Evolutionary conservation across 2,329 filamentous ascomycete genomes (phyloP).

Genomic region (Mariannaea elegans): DNA sequence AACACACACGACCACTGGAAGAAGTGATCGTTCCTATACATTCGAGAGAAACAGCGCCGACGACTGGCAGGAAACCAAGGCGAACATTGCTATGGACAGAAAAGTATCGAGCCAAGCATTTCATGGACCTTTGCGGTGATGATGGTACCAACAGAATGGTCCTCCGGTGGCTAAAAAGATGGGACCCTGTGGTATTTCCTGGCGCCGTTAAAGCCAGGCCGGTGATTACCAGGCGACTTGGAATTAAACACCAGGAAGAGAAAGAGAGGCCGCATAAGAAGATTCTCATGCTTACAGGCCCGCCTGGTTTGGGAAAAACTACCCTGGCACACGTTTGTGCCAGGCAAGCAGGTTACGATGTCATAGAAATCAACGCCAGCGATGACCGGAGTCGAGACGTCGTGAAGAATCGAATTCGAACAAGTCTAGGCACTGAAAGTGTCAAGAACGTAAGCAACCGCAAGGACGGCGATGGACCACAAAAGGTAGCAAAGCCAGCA

Average conservation of each 20-base stretch:
- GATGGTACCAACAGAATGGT: conserved; percentile 92
- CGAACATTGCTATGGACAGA: conserved; percentile 87
- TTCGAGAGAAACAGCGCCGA: conserved; percentile 52
- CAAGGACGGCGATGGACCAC: conserved; percentile 62
- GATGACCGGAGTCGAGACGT: conserved; percentile 92
- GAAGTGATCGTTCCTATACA: conserved; percentile 48
- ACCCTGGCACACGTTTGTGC: conserved; percentile 97
- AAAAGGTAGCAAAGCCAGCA: conserved; percentile 83
- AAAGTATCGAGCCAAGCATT: conserved; percentile 92
- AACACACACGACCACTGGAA: conserved; percentile 33
- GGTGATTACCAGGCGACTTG: conserved; percentile 53
- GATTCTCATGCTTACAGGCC: conserved; percentile 88
- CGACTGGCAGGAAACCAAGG: conserved; percentile 51
- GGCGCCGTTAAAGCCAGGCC: conserved; percentile 70
- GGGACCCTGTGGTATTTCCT: conserved; percentile 94
- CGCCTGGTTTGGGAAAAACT: conserved; percentile 94
- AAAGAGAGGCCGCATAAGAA: conserved; percentile 85
- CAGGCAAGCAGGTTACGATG: conserved; percentile 92
- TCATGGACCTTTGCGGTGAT: conserved; percentile 93
- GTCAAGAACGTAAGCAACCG: conserved; percentile 78
- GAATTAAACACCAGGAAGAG: conserved; percentile 55
- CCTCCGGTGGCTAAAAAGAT: conserved; percentile 90
- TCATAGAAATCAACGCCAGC: conserved; percentile 97
- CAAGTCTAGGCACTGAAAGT: conserved; percentile 92
- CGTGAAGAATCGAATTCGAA: conserved; percentile 89